These are phyloP conservation scores for Tricholoma sp. DNA, from an alignment of 768 basidiomycete genomes.

Conservation along the genomic window DNA sequence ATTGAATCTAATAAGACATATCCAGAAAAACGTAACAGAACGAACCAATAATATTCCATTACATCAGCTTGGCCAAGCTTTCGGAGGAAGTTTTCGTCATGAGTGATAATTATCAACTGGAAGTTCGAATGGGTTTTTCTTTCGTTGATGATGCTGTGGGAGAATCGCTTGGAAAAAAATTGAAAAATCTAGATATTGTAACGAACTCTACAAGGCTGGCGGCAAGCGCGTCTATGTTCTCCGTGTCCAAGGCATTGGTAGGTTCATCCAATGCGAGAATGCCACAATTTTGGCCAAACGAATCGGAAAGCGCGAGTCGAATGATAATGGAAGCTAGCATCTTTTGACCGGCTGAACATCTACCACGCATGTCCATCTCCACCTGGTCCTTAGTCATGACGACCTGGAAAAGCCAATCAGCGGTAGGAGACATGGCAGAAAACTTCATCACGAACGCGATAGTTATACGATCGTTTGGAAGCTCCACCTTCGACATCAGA, in stretches of 20 bases:
- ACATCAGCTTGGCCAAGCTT: constrained; percentile 87
- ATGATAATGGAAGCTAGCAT: constrained; percentile 98
- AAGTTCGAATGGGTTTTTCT: constrained; percentile 86
- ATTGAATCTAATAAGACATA: too few species aligned
- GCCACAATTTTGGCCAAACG: constrained; percentile 96
- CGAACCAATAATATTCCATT: constrained; percentile 94
- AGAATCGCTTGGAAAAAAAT: constrained; percentile 5
- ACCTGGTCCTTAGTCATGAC: constrained; percentile 99
- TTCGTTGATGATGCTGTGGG: constrained; percentile 83
- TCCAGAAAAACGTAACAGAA: not conserved
- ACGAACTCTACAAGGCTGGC: constrained; percentile 87
- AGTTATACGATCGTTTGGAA: constrained; percentile 95
- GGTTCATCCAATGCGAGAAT: constrained; percentile 98
- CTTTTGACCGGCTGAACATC: constrained; percentile 98
- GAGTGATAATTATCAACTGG: constrained; percentile 95
- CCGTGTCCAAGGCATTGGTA: constrained; percentile 92
- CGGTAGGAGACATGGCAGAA: not conserved
- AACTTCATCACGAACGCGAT: constrained; percentile 58
- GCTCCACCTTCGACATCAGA: constrained; percentile 90
- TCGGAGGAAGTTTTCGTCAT: constrained; percentile 91
- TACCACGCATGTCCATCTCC: constrained; percentile 99
- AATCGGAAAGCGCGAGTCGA: constrained; percentile 92
- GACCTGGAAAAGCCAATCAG: constrained; percentile 48
- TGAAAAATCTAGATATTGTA: not conserved
- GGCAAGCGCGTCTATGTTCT: constrained; percentile 94